phyloP scores from a whole-genome alignment of 345 rosid genomes.

The Corchorus capsularis region DNA sequence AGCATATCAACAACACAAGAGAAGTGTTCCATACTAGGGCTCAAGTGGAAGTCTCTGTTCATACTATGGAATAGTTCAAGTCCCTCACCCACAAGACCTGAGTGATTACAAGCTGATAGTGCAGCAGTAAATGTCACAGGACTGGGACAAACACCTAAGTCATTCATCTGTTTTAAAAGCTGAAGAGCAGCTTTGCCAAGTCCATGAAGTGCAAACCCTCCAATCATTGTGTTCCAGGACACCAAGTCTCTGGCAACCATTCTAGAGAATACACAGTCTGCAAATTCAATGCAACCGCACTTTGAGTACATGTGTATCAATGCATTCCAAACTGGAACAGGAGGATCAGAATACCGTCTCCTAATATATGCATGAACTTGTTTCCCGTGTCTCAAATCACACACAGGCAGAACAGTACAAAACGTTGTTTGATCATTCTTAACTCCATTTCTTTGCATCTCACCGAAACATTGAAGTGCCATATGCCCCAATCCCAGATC shows the following conservation, averaged over 20 bases:
- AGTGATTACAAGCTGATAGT: conserved; percentile 42
- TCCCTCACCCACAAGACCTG: conserved; percentile 44
- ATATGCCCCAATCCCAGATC: conserved; percentile 28
- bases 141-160: conserved; percentile 30
- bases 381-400: conserved; percentile 36
- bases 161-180: conserved; percentile 36
- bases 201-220: conserved; percentile 44
- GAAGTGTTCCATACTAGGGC: conserved; percentile 37
- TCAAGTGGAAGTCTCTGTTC: conserved; percentile 21
- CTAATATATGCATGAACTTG: conserved; percentile 37
- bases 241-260: conserved; percentile 35
- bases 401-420: conserved; percentile 37
- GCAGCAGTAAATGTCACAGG: conserved; percentile 35
- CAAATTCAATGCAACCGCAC: conserved; percentile 33
- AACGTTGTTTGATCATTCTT: conserved; percentile 37
- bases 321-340: conserved; percentile 38
- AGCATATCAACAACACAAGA: conserved; percentile 47
- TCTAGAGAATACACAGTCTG: conserved; percentile 30
- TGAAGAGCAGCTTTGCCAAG: conserved; percentile 39
- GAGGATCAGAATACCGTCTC: conserved; percentile 22
- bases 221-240: conserved; percentile 49
- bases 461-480: conserved; percentile 35
- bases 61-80: conserved; percentile 32
- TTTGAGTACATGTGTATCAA: conserved; percentile 47
- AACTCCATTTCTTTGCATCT: conserved; percentile 31